Evolutionary conservation across 345 rosid species (phyloP), one percentile per base, ranked within the genome.

Genomic region (Hibiscus mutabilis): DNA sequence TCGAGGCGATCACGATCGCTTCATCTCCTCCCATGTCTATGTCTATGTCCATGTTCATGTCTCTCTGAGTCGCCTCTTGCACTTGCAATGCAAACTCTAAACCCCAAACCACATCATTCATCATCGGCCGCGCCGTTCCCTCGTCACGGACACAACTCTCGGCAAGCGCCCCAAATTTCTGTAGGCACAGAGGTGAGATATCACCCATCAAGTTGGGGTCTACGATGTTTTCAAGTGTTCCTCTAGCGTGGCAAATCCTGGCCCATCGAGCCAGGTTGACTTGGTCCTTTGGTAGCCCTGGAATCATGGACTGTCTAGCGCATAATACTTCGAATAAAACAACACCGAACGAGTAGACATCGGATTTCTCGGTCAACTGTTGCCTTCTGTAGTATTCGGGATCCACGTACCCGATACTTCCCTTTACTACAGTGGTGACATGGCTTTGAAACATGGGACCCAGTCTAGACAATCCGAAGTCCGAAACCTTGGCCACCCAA

Each of bases 331-430:
- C 84, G 0, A 73, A 69, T 31, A 81, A 25, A 14, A 78, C 79
- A 12, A 78, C 82, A 2, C 84, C 84, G 3, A 76, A 76, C 5
- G 84, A 78, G 66, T 76, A 79, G 1, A 82, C 80, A 55, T 81
- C 80, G 0, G 79, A 78, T 70, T 81, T 81, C 52, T 81, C 77
- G 1, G 79, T 78, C 44, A 81, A 58, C 33, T 74, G 76, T 12
- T 81, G 78, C 1, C 29, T 29, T 6, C 73, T 33, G 19, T 52
- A 75, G 29, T 81, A 73, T 13, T 81, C 84, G 0, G 81, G 84
- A 62, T 81, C 81, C 0, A 81, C 46, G 35, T 81, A 81, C 0
- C 84, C 84, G 1, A 75, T 44, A 16, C 73, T 81, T 0, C 81
- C 79, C 33, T 75, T 78, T 1, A 81, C 84, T 7, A 60, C 49